Percentiles rank a stretch among this genome's conserved stretches.
phyloP scores from a whole-genome alignment of 306 rosid species.

The Betula pendula region DNA sequence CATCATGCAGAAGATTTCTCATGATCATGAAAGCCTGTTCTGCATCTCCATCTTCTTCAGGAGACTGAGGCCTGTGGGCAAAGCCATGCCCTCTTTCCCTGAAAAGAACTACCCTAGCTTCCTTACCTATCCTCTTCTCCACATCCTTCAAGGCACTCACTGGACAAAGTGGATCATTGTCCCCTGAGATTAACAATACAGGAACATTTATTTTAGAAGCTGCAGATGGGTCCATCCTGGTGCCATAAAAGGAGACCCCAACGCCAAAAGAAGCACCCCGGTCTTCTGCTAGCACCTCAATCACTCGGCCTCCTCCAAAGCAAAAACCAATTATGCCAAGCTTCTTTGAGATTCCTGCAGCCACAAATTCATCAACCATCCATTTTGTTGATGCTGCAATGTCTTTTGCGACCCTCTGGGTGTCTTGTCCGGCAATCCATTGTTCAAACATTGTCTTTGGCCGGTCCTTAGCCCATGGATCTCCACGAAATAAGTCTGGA shows the following conservation, averaged over 20 bases:
- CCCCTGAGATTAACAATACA: constrained; percentile 64
- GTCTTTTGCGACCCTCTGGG: constrained; percentile 55
- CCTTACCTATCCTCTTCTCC: constrained; percentile 40
- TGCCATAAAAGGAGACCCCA: constrained; percentile 72
- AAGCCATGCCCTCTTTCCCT: constrained; percentile 78
- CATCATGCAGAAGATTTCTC: constrained; percentile 69
- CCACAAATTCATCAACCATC: constrained; percentile 72
- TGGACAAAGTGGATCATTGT: constrained; percentile 63
- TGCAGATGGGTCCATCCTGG: constrained; percentile 44
- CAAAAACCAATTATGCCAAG: constrained; percentile 73
- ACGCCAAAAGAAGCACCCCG: constrained; percentile 50
- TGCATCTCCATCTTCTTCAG: constrained; percentile 82
- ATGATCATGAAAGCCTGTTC: constrained; percentile 62
- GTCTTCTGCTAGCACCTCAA: constrained; percentile 65
- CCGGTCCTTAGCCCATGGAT: constrained; percentile 60
- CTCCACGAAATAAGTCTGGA: constrained; percentile 69
- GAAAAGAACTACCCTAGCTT: constrained; percentile 54
- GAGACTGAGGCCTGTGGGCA: constrained; percentile 71
- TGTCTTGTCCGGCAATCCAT: constrained; percentile 53
- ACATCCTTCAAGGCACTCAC: constrained; percentile 41
- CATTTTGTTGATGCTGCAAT: constrained; percentile 57
- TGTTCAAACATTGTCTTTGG: constrained; percentile 40
- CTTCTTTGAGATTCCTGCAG: constrained; percentile 68
- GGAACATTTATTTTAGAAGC: constrained; percentile 58
- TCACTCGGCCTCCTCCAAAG: constrained; percentile 70